A percentile compares a stretch with the other conserved stretches of the same genome.
Evolutionary conservation across 2,329 filamentous ascomycete species (phyloP).

Genomic region (Chaetomium sp.): DNA sequence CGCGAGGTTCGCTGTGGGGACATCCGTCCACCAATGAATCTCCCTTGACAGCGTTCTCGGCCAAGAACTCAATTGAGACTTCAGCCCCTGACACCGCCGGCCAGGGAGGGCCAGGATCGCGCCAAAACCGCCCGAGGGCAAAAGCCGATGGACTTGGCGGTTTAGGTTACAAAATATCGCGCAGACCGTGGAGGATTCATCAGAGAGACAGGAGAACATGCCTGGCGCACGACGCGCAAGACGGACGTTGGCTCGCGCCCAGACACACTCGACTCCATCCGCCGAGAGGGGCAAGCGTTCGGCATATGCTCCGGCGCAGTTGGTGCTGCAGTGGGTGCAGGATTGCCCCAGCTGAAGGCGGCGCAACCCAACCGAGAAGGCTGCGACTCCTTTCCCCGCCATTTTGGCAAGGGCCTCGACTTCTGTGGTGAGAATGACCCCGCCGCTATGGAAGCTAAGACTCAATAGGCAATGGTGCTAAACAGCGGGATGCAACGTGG

Average conservation of each 20-base stretch:
- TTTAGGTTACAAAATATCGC: not conserved
- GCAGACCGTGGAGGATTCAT: not conserved
- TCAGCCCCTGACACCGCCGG: not conserved
- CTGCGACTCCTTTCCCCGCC: conserved; percentile 2
- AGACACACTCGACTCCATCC: not conserved
- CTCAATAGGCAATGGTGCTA: not conserved
- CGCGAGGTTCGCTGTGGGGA: not conserved
- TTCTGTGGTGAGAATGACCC: conserved; percentile 4
- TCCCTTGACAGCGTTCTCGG: not conserved
- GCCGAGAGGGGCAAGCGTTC: not conserved
- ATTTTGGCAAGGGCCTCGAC: not conserved
- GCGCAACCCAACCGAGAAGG: too few species aligned
- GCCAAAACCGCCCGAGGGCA: not conserved
- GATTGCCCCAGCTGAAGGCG: not conserved
- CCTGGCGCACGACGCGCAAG: not conserved
- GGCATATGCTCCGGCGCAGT: not conserved
- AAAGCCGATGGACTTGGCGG: not conserved
- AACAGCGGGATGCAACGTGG: too few species aligned
- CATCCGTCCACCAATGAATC: not conserved
- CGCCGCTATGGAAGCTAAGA: not conserved
- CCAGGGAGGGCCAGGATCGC: not conserved
- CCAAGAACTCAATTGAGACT: conserved; percentile 3
- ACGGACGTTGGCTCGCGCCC: not conserved
- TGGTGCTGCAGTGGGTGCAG: not conserved
- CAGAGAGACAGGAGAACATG: not conserved